Evolutionary conservation across 345 rosid species (phyloP), one percentile per base, ranked within the genome.

Genomic region (Melastoma malabathricum): DNA sequence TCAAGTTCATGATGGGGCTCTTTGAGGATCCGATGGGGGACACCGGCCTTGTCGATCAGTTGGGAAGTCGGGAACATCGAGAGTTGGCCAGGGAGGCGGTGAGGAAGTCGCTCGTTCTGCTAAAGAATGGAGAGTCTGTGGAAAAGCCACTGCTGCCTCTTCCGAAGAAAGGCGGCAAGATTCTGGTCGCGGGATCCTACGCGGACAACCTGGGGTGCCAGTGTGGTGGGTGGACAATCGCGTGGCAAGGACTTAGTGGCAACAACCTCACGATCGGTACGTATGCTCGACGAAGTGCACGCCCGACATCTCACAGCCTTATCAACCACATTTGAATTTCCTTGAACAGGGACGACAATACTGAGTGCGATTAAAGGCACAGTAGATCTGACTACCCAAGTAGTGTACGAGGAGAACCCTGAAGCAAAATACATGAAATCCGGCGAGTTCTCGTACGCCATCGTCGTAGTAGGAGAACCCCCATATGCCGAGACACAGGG

Each of bases 141-240:
- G 57, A 63, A 18, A 17, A 65, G 54, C 79, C 81, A 27, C 22
- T 79, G 59, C 52, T 79, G 13, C 89, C 85, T 18, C 83, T 82
- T 3, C 69, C 75, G 3, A 79, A 74, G 63, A 74, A 67, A 44
- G 64, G 78, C 3, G 17, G 70, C 0, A 78, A 72, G 57, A 66
- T 76, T 27, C 79, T 78, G 5, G 83, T 79, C 6, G 76, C 81
- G 0, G 83, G 89, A 16, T 54, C 65, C 51, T 81, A 79, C 39
- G 79, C 83, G 4, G 64, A 76, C 29, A 75, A 76, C 47, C 70
- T 82, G 20, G 89, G 89, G 2, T 70, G 61, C 19, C 89, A 76
- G 54, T 76, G 85, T 27, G 89, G 89, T 6, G 83, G 85, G 29
- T 82, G 85, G 89, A 74, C 85, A 18, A 76, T 79, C 43, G 61